These are phyloP conservation scores for Ophiocordyceps unilateralis DNA, from an alignment of 2,329 filamentous ascomycete species.

Conservation along the genomic window DNA sequence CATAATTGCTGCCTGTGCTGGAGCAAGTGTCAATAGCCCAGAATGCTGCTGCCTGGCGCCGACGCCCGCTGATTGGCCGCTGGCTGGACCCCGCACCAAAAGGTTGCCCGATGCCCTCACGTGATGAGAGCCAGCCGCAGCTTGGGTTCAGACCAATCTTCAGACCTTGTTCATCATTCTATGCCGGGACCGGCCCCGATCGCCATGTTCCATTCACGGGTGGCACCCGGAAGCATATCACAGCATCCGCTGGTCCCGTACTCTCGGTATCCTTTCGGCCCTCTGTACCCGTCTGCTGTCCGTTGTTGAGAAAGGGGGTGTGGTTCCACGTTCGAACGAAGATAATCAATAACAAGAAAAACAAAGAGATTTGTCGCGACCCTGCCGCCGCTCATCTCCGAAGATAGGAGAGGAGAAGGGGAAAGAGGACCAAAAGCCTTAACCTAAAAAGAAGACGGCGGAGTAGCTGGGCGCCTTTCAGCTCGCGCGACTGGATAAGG, in stretches of 20 bases:
- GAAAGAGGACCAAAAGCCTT: neutral
- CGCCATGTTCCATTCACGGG: neutral
- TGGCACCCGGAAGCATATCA: neutral
- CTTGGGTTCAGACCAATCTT: too few species aligned
- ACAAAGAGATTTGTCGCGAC: too few species aligned
- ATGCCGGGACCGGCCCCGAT: neutral
- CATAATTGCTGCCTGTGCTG: neutral
- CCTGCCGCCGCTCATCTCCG: neutral
- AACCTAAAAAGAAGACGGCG: neutral
- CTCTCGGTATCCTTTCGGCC: too few species aligned
- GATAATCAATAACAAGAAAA: too few species aligned
- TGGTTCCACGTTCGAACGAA: too few species aligned
- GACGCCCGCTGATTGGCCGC: neutral
- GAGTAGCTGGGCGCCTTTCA: neutral
- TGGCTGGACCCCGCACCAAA: neutral
- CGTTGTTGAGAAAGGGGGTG: too few species aligned
- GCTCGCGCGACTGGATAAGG: neutral
- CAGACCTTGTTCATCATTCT: too few species aligned
- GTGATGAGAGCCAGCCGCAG: neutral
- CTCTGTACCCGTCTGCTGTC: too few species aligned
- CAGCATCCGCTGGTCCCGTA: neutral
- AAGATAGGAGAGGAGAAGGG: neutral
- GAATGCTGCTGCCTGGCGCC: conserved; percentile 7
- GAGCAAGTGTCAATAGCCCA: neutral
- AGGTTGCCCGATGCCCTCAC: neutral